Base-by-base conservation (phyloP, 495 filamentous ascomycete species). In the Penicillium crystallinum region DNA sequence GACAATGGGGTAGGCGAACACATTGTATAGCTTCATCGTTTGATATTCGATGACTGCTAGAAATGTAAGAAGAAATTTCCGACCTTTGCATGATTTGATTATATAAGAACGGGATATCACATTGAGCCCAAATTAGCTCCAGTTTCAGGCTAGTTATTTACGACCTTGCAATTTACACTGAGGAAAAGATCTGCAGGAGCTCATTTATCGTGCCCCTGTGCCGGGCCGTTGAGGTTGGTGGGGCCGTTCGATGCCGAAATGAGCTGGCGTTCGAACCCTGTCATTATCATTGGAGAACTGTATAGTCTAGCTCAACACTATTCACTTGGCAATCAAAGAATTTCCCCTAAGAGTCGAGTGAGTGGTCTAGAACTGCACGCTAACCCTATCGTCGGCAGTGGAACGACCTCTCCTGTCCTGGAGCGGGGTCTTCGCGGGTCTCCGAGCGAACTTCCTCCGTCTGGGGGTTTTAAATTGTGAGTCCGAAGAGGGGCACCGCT, bases 11-110 rank as follows among this genome's bases (percentile, higher is more conserved):
- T 49, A 49, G 29, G 52, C 42, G 38, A 62, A 62, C 21, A 64
- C 55, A 54, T 54, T 54, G 45, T 61, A 58, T 17, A 55, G 45
- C 22, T 57, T 37, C 40, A 64, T 62, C 18, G n/a, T 46, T 11
- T 10, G 27, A 47, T 53, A 6, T 33, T 22, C 42, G 14, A 18
- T 23, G 19, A 42, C 17, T n/a, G 6, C 29, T 19, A 6, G n/a
- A 14, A 33, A 41, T 36, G 10, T 9, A 11, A 31, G 10, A 31
- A 31, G 2, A 31, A 31, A 10, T 31, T 11, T 37, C 57, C 46
- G 34, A 52, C 14, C 49, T 36, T 22, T 37, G 56, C 34, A 36
- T 36, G 14, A 36, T 15, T 15, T 14, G 34, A 6, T 31, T 31
- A 31, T 7, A 31, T 31, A 31, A 31, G 3, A n/a, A n/a, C n/a